phyloP scores from a whole-genome alignment of 106 monocot genomes.

The Platanthera zijinensis region DNA sequence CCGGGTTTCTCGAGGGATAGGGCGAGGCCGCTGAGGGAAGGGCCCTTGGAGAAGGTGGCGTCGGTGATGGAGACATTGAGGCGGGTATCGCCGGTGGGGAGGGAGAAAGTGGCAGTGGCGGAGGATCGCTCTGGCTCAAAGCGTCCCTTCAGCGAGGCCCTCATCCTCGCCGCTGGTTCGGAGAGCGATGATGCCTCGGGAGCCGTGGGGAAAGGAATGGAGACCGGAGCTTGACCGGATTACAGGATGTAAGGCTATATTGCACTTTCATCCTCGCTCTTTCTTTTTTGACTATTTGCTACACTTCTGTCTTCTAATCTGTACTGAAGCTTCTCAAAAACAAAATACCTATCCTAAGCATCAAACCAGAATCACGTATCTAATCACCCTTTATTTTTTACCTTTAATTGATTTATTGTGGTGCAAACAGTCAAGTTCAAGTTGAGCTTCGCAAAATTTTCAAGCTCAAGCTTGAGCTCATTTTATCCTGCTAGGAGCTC shows the following conservation, averaged over 20 bases:
- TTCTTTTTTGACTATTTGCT: too few species aligned
- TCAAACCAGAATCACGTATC: too few species aligned
- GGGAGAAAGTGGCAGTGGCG: conserved; percentile 23
- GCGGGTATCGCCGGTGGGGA: conserved; percentile 46
- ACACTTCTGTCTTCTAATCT: too few species aligned
- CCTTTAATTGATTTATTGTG: too few species aligned
- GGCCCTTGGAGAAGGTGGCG: conserved; percentile 62
- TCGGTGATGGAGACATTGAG: conserved; percentile 70
- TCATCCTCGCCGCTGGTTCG: conserved; percentile 22
- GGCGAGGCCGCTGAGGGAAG: conserved; percentile 61
- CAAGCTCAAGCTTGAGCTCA: too few species aligned
- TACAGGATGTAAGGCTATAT: background rate
- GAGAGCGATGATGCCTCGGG: background rate
- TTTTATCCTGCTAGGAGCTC: too few species aligned
- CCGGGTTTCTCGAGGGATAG: conserved; percentile 81
- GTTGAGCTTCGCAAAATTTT: too few species aligned
- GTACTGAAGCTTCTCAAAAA: too few species aligned
- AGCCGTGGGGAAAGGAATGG: background rate
- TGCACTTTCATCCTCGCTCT: background rate
- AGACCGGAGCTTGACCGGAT: background rate
- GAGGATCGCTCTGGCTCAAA: conserved; percentile 51
- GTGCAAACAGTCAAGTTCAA: too few species aligned
- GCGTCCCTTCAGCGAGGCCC: conserved; percentile 64
- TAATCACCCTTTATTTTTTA: too few species aligned
- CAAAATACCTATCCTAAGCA: too few species aligned